Evolutionary conservation across 192 early-diverging fungal genomes (phyloP).

Genomic region (Coemansia sp.): DNA sequence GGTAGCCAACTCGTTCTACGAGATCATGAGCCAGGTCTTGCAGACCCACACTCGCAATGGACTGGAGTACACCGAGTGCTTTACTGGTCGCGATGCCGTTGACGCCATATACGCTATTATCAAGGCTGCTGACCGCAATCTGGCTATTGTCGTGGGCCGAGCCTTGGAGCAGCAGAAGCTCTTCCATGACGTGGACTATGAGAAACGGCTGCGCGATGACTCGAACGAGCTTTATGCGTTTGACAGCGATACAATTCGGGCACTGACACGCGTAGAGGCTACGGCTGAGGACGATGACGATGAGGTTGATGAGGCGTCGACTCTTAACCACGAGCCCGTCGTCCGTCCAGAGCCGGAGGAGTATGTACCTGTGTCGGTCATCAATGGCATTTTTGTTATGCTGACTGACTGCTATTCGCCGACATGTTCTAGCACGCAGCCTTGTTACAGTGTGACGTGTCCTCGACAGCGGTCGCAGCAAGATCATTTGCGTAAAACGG

Average conservation of each 20-base stretch:
- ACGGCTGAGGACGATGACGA: slow-evolving; percentile 26
- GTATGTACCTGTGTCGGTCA: slow-evolving; percentile 5
- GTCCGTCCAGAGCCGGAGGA: slow-evolving; percentile 6
- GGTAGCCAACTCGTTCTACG: slow-evolving; percentile 68
- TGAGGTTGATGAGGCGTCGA: slow-evolving; percentile 23
- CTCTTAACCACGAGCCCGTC: slow-evolving; percentile 15
- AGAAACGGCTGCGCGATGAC: slow-evolving; percentile 85
- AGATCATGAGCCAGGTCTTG: slow-evolving; percentile 57
- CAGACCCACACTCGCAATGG: slow-evolving; percentile 73
- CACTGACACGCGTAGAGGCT: slow-evolving; percentile 20
- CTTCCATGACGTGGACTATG: slow-evolving; percentile 90
- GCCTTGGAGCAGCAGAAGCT: slow-evolving; percentile 88
- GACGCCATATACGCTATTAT: slow-evolving; percentile 80
- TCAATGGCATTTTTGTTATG: slow-evolving; percentile 86
- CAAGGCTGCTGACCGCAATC: slow-evolving; percentile 81
- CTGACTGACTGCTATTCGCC: slow-evolving; percentile 94
- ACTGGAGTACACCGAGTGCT: slow-evolving; percentile 81
- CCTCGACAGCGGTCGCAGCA: slow-evolving; percentile 65
- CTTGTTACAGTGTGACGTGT: slow-evolving; percentile 90
- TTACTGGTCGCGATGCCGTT: slow-evolving; percentile 88
- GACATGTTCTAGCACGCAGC: slow-evolving; percentile 76
- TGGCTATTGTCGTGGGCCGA: slow-evolving; percentile 84
- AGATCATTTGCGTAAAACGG: slow-evolving; percentile 53
- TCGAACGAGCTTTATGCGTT: slow-evolving; percentile 83
- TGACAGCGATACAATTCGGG: slow-evolving; percentile 48